Conservation (phyloP, 2,329 filamentous ascomycete genomes). For the Orbilia blumenaviensis region DNA sequence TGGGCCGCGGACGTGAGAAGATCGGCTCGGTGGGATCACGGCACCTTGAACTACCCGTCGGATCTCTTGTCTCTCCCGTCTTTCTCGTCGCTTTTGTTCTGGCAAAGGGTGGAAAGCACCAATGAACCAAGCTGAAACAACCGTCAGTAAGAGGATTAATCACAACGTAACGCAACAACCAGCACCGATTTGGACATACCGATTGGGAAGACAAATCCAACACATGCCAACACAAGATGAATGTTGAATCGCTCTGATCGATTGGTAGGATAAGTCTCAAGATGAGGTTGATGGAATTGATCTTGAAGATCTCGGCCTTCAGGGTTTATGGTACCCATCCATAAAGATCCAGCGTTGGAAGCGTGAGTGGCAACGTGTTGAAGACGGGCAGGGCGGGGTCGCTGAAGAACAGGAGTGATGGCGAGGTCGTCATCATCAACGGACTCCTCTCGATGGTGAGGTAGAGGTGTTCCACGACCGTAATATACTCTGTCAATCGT, state of each 20-base stretch:
- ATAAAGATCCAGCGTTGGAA: conserved; percentile 39
- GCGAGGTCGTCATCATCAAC: conserved; percentile 44
- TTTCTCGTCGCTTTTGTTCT: conserved; percentile 43
- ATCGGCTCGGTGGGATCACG: conserved; percentile 28
- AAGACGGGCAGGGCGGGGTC: conserved; percentile 40
- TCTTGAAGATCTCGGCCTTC: conserved; percentile 52
- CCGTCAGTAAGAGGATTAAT: conserved; percentile 29
- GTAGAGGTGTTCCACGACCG: conserved; percentile 47
- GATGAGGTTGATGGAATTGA: conserved; percentile 55
- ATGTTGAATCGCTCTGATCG: conserved; percentile 56
- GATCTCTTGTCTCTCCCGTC: conserved; percentile 52
- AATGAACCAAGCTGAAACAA: conserved; percentile 46
- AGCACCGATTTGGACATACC: conserved; percentile 52
- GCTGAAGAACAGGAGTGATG: conserved; percentile 37
- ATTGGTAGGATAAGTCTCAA: conserved; percentile 55
- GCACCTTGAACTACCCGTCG: conserved; percentile 36
- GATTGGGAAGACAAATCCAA: conserved; percentile 57
- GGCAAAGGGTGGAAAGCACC: conserved; percentile 44
- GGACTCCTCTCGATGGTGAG: conserved; percentile 45
- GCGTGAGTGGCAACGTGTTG: conserved; percentile 43
- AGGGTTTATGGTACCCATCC: conserved; percentile 53
- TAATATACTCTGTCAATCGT: conserved; percentile 54
- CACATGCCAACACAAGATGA: conserved; percentile 57
- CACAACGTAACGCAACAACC: not conserved
- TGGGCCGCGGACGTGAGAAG: conserved; percentile 40